Percentiles rank a stretch among this genome's conserved stretches.
phyloP scores from a whole-genome alignment of 2,329 filamentous ascomycete genomes.

The Calonectria crousiana region DNA sequence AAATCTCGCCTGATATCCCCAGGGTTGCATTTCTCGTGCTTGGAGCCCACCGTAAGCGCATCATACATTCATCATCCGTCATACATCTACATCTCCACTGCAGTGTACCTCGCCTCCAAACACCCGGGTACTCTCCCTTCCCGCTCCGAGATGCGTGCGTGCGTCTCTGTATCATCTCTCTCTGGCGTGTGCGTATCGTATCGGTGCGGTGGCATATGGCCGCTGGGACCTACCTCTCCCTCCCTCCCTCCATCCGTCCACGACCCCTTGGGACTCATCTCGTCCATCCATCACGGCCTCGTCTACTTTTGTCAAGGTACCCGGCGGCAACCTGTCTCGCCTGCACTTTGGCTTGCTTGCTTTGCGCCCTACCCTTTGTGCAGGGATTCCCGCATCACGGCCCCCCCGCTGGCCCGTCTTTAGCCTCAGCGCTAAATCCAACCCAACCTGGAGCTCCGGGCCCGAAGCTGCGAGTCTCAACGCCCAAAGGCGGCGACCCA shows the following conservation, averaged over 20 bases:
- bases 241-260: background rate
- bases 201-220: background rate
- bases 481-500: conserved; percentile 2
- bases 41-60: conserved; percentile 13
- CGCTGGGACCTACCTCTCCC: background rate
- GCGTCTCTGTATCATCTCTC: background rate
- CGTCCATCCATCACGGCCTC: background rate
- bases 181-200: background rate
- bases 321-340: background rate
- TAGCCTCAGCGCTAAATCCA: conserved; percentile 43
- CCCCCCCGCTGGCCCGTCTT: conserved; percentile 37
- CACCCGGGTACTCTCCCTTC: conserved; percentile 16
- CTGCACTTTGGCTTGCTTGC: background rate
- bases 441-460: conserved; percentile 31
- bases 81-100: conserved; percentile 19
- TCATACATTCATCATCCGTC: conserved; percentile 16
- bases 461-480: conserved; percentile 10
- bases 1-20: background rate
- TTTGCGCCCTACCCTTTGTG: background rate
- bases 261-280: too few species aligned
- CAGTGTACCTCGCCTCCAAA: conserved; percentile 25
- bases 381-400: conserved; percentile 21
- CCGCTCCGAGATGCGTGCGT: background rate
- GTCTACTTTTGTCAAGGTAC: background rate
- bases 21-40: conserved; percentile 9